Evolutionary conservation across 306 rosid genomes (phyloP).

Genomic region (Sicyos baderoa): DNA sequence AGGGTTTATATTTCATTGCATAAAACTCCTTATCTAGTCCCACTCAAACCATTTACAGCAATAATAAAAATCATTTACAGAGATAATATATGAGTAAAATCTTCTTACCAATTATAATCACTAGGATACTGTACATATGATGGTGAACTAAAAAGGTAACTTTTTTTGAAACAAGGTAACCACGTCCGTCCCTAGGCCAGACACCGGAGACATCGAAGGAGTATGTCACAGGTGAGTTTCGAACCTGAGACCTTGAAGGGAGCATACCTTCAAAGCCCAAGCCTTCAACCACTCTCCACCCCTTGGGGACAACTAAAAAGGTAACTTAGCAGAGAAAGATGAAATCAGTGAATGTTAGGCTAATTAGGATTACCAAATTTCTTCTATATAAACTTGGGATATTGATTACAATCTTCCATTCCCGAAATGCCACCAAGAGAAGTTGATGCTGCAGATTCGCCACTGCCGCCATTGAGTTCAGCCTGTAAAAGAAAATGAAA

Average conservation of each 20-base stretch:
- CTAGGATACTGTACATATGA: conserved; percentile 6
- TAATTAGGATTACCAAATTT: not conserved
- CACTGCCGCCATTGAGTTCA: conserved; percentile 35
- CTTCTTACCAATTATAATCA: conserved; percentile 2
- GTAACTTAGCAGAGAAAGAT: not conserved
- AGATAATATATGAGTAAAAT: not conserved
- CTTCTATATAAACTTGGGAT: conserved; percentile 28
- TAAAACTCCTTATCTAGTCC: not conserved
- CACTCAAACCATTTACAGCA: conserved; percentile 11
- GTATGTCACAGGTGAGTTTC: no score
- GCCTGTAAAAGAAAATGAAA: conserved; percentile 37
- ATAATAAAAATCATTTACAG: conserved; percentile 9
- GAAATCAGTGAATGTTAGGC: not conserved
- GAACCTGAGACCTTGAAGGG: no score
- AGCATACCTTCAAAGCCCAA: no score
- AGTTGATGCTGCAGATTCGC: conserved; percentile 28
- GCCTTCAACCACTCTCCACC: no score
- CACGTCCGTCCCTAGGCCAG: no score
- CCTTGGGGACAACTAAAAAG: not conserved
- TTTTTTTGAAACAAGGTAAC: no score
- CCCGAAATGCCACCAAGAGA: conserved; percentile 19
- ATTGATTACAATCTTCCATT: conserved; percentile 40
- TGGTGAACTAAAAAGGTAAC: not conserved
- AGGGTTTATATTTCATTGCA: conserved; percentile 2
- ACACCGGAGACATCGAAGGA: no score